Evolutionary conservation across 2,329 filamentous ascomycete genomes (phyloP).

Genomic region (Cladophialophora chaetospira): DNA sequence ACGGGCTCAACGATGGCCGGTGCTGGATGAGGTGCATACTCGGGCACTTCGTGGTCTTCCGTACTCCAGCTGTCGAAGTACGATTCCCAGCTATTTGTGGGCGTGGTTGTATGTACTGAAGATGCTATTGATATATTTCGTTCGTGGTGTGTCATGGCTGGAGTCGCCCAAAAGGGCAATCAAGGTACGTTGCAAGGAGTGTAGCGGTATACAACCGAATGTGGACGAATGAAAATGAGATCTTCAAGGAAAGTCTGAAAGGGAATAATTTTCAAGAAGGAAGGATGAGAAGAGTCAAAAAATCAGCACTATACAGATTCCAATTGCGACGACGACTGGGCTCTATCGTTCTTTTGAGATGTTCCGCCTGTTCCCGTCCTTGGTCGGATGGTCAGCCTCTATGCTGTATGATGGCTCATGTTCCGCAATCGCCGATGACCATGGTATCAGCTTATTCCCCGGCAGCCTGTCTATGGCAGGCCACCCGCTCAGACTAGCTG

Average conservation of each 20-base stretch:
- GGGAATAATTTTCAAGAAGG: neutral
- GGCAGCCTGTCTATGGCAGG: conserved; percentile 4
- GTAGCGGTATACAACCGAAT: too few species aligned
- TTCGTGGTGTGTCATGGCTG: conserved; percentile 4
- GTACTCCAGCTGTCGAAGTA: conserved; percentile 28
- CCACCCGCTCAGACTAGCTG: conserved; percentile 11
- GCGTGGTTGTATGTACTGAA: conserved; percentile 14
- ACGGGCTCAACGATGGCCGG: conserved; percentile 18
- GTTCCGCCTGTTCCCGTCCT: neutral
- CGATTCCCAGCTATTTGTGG: conserved; percentile 26
- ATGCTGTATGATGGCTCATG: neutral
- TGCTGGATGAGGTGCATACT: neutral
- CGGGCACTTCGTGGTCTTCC: conserved; percentile 21
- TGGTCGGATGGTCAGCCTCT: neutral
- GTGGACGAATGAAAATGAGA: too few species aligned
- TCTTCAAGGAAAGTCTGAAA: neutral
- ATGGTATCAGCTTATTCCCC: neutral
- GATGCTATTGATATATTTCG: conserved; percentile 8
- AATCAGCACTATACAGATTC: neutral
- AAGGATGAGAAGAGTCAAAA: neutral
- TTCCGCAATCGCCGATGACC: neutral
- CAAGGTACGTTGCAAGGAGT: neutral
- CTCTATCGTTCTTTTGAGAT: neutral
- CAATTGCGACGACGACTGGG: neutral
- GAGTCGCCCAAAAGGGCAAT: neutral